Evolutionary conservation across 2,329 filamentous ascomycete genomes (phyloP), one percentile per base, ranked within the genome.

Genomic region (Epichloe elymi): DNA sequence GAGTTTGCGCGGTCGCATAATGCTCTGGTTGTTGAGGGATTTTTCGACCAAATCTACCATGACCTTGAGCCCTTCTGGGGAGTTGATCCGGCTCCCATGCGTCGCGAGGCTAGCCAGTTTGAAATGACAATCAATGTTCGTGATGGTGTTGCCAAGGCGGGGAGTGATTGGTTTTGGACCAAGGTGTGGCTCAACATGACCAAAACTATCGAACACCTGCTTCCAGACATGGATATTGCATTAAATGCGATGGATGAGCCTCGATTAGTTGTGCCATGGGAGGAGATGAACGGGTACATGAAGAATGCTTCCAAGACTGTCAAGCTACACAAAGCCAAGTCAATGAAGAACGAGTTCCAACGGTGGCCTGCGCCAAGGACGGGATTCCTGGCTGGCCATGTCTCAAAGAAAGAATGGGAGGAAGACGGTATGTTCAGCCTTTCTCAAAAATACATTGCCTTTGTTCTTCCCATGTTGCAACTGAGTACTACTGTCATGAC

Each of bases 161-260:
- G 61, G 20, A 78, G 71, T 60, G 73, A 75, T 55, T 81, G 73
- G 74, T 79, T 76, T 59, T 82, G 73, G 76, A 78, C 73, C 3
- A 64, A 72, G 57, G 74, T 80, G 53, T 79, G 78, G 77, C 63
- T 75, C 35, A 63, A 74, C 47, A 67, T 80, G 67, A 68, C 78
- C 57, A 66, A 71, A 52, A 71, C 72, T 0, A 70, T 81, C n/a
- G 71, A 76, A 55, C 65, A 74, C 39, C 53, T 77, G 50, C 66
- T 85, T 15, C 82, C 82, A 2, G 81, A 86, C 58, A 80, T 86
- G 75, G 81, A 85, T 54, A 72, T 85, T 52, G 74, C 82, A 0
- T 70, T 85, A 53, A 86, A 85, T 55, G 71, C 76, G 35, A 79
- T 85, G 74, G 82, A 86, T 57, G 81, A 85, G 60, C 82, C 82